Conservation (phyloP, 192 early-diverging fungal genomes). For the Allomyces macrogynus region DNA sequence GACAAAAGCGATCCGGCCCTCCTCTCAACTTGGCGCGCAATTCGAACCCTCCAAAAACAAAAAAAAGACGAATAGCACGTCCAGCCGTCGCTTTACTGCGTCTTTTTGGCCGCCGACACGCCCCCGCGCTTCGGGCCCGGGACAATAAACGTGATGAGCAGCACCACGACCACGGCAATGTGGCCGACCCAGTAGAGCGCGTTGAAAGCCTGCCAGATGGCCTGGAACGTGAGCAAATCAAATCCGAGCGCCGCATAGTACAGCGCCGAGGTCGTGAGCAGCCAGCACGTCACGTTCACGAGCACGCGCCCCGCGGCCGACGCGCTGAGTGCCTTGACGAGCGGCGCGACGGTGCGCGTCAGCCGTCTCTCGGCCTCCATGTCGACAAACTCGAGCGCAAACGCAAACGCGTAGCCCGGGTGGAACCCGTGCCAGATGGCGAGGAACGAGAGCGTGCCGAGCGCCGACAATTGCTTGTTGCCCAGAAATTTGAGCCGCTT, state of each 20-base stretch:
- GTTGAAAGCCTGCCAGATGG: neutral
- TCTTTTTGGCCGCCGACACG: neutral
- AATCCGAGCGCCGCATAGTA: neutral
- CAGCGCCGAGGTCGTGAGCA: neutral
- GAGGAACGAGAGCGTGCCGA: constrained; percentile 24
- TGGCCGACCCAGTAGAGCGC: neutral
- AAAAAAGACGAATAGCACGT: neutral
- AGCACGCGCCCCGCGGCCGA: neutral
- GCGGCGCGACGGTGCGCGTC: constrained; percentile 9
- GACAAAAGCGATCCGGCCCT: too few species aligned
- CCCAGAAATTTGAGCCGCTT: constrained; percentile 32
- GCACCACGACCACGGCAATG: neutral
- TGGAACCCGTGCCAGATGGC: constrained; percentile 44
- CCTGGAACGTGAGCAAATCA: neutral
- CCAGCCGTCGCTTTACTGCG: neutral
- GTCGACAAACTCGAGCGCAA: constrained; percentile 33
- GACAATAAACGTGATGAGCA: neutral
- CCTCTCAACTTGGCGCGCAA: too few species aligned
- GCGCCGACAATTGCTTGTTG: constrained; percentile 29
- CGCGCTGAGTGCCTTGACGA: constrained; percentile 12
- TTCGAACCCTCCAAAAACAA: neutral
- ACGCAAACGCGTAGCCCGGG: constrained; percentile 31
- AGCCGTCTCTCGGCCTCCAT: constrained; percentile 24
- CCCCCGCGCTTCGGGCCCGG: neutral
- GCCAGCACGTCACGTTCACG: neutral